A percentile compares a stretch with the other conserved stretches of the same genome.
phyloP scores from a whole-genome alignment of 352 stramenopile species.

The Phytophthora idaei region DNA sequence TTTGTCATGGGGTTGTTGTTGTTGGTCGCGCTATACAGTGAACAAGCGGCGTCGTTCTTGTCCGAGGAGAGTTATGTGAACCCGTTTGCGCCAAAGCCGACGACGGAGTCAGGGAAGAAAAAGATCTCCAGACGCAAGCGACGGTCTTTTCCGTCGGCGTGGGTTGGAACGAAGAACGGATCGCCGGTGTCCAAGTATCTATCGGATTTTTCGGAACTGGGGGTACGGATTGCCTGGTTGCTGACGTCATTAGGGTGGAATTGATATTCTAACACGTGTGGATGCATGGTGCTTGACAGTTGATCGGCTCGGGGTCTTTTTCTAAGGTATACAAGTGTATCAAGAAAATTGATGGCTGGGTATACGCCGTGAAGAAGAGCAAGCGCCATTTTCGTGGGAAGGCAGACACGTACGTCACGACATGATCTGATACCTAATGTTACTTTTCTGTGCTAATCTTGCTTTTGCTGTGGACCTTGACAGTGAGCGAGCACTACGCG shows the following conservation, averaged over 20 bases:
- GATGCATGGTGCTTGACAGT: conserved; percentile 29
- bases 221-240: conserved; percentile 38
- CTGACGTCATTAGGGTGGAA: not conserved
- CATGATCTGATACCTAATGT: not conserved
- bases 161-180: conserved; percentile 30
- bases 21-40: conserved; percentile 14
- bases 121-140: conserved; percentile 67
- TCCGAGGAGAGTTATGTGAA: conserved; percentile 67
- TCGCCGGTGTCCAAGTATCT: conserved; percentile 79
- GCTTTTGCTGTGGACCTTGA: not conserved
- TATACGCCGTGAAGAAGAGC: conserved; percentile 89
- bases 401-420: conserved; percentile 74
- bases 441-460: conserved; percentile 1
- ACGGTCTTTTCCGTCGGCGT: conserved; percentile 66
- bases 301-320: conserved; percentile 85
- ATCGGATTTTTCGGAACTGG: conserved; percentile 78
- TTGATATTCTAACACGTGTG: conserved; percentile 6
- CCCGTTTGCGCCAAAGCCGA: conserved; percentile 64
- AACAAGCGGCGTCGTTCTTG: conserved; percentile 31
- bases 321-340: conserved; percentile 88
- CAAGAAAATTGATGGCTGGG: conserved; percentile 89
- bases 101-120: conserved; percentile 60
- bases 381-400: conserved; percentile 83
- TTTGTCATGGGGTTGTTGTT: conserved; percentile 14
- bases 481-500: conserved; percentile 76